A percentile compares a stretch with the other conserved stretches of the same genome.
Evolutionary conservation across 1,139 yeast species (phyloP).

Genomic region (Wickerhamiella pararugosa): DNA sequence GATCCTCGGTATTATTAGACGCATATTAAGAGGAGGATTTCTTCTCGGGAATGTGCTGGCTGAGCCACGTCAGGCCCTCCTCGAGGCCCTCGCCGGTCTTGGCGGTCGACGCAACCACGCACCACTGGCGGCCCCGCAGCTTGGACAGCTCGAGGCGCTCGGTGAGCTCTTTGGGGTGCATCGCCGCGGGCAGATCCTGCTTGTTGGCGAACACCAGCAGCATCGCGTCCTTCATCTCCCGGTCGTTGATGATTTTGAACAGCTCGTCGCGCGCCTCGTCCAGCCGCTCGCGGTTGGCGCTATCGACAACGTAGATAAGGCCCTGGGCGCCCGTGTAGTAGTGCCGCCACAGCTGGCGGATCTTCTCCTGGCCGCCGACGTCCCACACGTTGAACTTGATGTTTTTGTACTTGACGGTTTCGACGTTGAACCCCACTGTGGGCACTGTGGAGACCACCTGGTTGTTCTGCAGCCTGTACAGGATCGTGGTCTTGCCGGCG

Average conservation of each 20-base stretch:
- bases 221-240: slow-evolving; percentile 67
- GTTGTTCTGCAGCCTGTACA: slow-evolving; percentile 59
- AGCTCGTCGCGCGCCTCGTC: slow-evolving; percentile 70
- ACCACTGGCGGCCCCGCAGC: slow-evolving; percentile 81
- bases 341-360: slow-evolving; percentile 88
- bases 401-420: slow-evolving; percentile 76
- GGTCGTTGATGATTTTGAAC: slow-evolving; percentile 58
- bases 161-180: slow-evolving; percentile 82
- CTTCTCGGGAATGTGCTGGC: slow-evolving; percentile 42
- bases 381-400: slow-evolving; percentile 93
- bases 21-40: background rate
- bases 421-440: slow-evolving; percentile 90
- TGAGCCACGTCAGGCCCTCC: slow-evolving; percentile 80
- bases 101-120: slow-evolving; percentile 79
- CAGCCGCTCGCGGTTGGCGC: slow-evolving; percentile 55
- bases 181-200: slow-evolving; percentile 78
- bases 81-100: slow-evolving; percentile 84
- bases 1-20: background rate
- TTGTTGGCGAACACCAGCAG: slow-evolving; percentile 80
- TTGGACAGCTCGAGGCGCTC: slow-evolving; percentile 72
- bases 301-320: slow-evolving; percentile 81
- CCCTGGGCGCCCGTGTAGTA: slow-evolving; percentile 91
- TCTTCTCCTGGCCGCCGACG: slow-evolving; percentile 89
- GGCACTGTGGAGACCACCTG: slow-evolving; percentile 72
- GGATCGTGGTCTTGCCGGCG: slow-evolving; percentile 75